These are phyloP conservation scores for Neonothopanus nambi DNA, from an alignment of 1,284 basidiomycete species.

Conservation along the genomic window DNA sequence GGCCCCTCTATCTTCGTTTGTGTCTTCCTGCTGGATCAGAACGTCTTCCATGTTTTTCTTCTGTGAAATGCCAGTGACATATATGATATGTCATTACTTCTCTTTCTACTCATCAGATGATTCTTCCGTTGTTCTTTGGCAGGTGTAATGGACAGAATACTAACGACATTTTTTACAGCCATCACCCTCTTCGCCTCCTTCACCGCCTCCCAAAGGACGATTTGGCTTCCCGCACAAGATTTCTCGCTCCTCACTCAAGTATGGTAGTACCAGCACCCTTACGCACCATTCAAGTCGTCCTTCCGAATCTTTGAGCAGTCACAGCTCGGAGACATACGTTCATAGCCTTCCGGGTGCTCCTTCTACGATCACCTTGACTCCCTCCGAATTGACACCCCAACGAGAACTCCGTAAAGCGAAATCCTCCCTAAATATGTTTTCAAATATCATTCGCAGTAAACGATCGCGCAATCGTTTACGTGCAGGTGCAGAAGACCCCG, in stretches of 20 bases:
- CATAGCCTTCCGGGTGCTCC: not conserved
- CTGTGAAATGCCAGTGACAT: no score
- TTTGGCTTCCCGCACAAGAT: constrained; percentile 37
- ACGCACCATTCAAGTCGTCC: constrained; percentile 18
- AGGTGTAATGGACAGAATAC: not conserved
- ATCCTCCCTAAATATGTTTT: not conserved
- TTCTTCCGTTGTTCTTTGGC: no score
- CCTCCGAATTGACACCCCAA: not conserved
- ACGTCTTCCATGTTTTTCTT: no score
- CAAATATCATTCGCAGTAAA: no score
- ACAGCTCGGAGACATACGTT: constrained; percentile 3
- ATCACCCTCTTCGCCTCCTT: not conserved
- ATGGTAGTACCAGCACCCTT: constrained; percentile 14
- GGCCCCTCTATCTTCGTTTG: no score
- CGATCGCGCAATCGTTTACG: no score
- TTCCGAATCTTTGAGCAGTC: constrained; percentile 2
- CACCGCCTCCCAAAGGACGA: constrained; percentile 24
- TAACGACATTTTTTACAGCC: not conserved
- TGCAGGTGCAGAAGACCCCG: not conserved
- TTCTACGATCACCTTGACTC: not conserved
- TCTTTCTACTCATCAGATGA: no score
- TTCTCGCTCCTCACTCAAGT: constrained; percentile 25
- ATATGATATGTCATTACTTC: no score
- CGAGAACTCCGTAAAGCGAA: constrained; percentile 7
- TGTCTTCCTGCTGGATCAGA: no score